Percentiles rank a stretch among this genome's conserved stretches.
Conservation (phyloP, 106 monocot species). For the Apostasia shenzhenica region DNA sequence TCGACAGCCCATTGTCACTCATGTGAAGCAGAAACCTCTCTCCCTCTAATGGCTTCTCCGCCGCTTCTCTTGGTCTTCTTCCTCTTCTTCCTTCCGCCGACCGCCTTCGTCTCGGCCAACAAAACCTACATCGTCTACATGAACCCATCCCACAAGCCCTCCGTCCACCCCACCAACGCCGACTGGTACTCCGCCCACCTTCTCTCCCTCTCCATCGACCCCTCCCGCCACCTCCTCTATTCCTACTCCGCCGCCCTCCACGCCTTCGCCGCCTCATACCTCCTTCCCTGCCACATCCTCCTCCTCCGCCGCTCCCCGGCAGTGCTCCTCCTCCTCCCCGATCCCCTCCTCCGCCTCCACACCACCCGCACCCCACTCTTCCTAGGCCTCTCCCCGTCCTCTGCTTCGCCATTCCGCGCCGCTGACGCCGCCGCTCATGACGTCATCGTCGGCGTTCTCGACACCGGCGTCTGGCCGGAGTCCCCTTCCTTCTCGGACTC, state of each 20-base stretch:
- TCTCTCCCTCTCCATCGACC: slow-evolving; percentile 46
- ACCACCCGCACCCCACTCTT: slow-evolving; percentile 32
- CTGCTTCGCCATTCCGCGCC: slow-evolving; percentile 3
- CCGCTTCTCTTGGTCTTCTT: slow-evolving; percentile 3
- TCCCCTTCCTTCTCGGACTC: slow-evolving; percentile 33
- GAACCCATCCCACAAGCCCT: slow-evolving; percentile 28
- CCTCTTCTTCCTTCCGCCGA: not conserved
- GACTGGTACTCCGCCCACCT: slow-evolving; percentile 46
- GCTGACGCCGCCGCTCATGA: slow-evolving; percentile 6
- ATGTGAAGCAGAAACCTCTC: too few relatives aligned
- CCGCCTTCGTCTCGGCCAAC: not conserved
- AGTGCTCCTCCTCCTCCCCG: slow-evolving; percentile 21
- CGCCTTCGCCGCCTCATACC: slow-evolving; percentile 21
- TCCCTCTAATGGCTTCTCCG: not conserved
- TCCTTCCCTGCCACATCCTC: slow-evolving; percentile 22
- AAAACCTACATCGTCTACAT: slow-evolving; percentile 46
- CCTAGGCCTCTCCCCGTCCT: slow-evolving; percentile 13
- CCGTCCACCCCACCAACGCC: slow-evolving; percentile 17
- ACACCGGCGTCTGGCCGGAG: slow-evolving; percentile 65
- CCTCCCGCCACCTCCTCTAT: slow-evolving; percentile 35
- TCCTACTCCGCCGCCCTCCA: slow-evolving; percentile 27
- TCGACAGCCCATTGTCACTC: too few relatives aligned
- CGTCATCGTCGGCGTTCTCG: slow-evolving; percentile 48
- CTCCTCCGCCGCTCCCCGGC: slow-evolving; percentile 24
- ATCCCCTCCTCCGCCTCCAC: slow-evolving; percentile 32